Evolutionary conservation across 768 basidiomycete genomes (phyloP).

Genomic region (Kwoniella mangroviensis): DNA sequence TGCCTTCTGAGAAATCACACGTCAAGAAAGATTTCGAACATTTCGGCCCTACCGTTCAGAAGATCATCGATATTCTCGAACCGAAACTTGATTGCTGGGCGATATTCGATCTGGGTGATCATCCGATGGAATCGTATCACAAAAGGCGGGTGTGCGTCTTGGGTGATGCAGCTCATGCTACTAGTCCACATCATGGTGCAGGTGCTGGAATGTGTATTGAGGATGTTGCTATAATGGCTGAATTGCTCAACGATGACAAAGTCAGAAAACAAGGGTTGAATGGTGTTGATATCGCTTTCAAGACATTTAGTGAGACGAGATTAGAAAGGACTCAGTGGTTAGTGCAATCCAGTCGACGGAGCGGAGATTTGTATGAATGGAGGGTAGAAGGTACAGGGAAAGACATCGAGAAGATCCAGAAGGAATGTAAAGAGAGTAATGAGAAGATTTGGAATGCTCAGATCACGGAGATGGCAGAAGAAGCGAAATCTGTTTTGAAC

Average conservation of each 20-base stretch:
- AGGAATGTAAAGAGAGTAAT: not conserved
- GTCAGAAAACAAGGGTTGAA: not conserved
- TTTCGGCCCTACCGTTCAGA: not conserved
- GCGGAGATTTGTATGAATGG: not conserved
- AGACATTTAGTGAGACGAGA: not conserved
- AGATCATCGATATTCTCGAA: not conserved
- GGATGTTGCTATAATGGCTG: not conserved
- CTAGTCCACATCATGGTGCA: not conserved
- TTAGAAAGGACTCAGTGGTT: not conserved
- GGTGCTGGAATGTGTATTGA: not conserved
- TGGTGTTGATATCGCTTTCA: not conserved
- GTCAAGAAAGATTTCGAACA: not conserved
- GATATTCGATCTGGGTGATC: not conserved
- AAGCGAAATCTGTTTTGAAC: not conserved
- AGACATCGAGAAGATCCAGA: not conserved
- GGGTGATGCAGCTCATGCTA: not conserved
- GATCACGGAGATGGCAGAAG: not conserved
- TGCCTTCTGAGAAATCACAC: not conserved
- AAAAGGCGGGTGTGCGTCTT: not conserved
- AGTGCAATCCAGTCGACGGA: not conserved
- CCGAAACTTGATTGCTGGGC: not conserved
- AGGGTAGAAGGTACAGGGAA: not conserved
- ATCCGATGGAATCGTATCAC: not conserved
- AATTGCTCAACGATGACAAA: not conserved
- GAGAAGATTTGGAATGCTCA: not conserved